Evolutionary conservation across 2,329 filamentous ascomycete genomes (phyloP).

Genomic region (Aspergillaceae sp.): DNA sequence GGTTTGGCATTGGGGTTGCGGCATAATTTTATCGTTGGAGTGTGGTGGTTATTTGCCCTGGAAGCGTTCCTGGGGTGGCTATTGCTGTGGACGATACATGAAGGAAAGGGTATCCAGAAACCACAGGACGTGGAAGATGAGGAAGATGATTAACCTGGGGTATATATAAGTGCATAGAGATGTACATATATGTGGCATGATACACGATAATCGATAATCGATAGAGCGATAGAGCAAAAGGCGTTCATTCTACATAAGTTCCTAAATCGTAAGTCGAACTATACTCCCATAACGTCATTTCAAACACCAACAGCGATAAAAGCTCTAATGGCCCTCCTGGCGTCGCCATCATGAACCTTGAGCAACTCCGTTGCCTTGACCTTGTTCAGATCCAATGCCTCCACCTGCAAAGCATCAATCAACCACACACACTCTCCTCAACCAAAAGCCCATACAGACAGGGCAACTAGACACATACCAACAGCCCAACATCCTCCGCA

Average conservation of each 20-base stretch:
- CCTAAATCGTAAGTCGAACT: neutral
- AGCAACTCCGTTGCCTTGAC: constrained; percentile 40
- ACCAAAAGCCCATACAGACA: neutral
- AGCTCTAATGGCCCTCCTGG: constrained; percentile 32
- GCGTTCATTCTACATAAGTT: neutral
- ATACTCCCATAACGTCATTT: neutral
- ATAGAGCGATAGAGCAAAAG: no score
- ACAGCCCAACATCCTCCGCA: constrained; percentile 33
- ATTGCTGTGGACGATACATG: constrained; percentile 53
- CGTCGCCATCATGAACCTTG: constrained; percentile 39
- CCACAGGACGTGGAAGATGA: constrained; percentile 13
- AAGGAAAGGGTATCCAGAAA: constrained; percentile 55
- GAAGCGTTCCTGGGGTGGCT: constrained; percentile 51
- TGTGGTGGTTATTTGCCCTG: constrained; percentile 50
- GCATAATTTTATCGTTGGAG: constrained; percentile 46
- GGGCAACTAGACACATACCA: constrained; percentile 31
- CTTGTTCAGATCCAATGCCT: constrained; percentile 40
- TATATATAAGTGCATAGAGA: no score
- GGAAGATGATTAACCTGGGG: constrained; percentile 4
- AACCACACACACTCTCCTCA: neutral
- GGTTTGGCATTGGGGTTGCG: constrained; percentile 47
- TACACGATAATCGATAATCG: no score
- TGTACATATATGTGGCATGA: no score
- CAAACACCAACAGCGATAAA: constrained; percentile 27
- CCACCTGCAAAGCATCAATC: constrained; percentile 22